Conservation (phyloP, 495 filamentous ascomycete genomes). For the Xylaria curta region DNA sequence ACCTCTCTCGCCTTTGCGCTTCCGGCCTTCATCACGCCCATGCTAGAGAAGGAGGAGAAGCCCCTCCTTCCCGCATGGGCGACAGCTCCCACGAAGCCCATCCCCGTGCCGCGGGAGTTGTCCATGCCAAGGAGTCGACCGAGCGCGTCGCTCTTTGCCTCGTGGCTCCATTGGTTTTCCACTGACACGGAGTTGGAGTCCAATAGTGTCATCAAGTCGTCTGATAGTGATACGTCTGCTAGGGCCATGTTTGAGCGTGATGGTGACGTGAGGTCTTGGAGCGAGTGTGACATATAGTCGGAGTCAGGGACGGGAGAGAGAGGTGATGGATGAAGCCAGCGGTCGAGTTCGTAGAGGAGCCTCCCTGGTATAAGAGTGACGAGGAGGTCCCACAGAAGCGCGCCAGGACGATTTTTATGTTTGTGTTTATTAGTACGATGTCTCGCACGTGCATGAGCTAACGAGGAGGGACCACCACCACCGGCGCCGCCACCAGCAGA, state of each 20-base stretch:
- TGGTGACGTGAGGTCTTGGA: too few relatives aligned
- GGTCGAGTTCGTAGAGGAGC: constrained; percentile 66
- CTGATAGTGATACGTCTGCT: too few relatives aligned
- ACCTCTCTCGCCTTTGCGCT: too few relatives aligned
- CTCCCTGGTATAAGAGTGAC: constrained; percentile 66
- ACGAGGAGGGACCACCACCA: too few relatives aligned
- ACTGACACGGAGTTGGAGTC: too few relatives aligned
- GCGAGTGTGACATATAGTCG: constrained; percentile 23
- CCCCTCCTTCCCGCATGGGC: constrained; percentile 44
- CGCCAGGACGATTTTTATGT: constrained; percentile 43
- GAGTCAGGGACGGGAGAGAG: constrained; percentile 39
- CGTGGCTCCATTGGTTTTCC: constrained; percentile 39
- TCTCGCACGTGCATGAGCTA: too few relatives aligned
- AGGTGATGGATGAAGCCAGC: constrained; percentile 45
- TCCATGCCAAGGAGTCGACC: constrained; percentile 71
- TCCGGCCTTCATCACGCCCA: too few relatives aligned
- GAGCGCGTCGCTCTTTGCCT: constrained; percentile 71
- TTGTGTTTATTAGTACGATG: too few relatives aligned
- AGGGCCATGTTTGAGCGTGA: too few relatives aligned
- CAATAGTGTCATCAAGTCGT: too few relatives aligned
- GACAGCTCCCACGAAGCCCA: constrained; percentile 37
- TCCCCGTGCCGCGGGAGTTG: constrained; percentile 43
- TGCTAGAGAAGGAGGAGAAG: too few relatives aligned
- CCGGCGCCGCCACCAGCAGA: too few relatives aligned
- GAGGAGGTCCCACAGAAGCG: constrained; percentile 68